Conservation (phyloP, 257 asterid species). For the Nicotiana sylvestris region DNA sequence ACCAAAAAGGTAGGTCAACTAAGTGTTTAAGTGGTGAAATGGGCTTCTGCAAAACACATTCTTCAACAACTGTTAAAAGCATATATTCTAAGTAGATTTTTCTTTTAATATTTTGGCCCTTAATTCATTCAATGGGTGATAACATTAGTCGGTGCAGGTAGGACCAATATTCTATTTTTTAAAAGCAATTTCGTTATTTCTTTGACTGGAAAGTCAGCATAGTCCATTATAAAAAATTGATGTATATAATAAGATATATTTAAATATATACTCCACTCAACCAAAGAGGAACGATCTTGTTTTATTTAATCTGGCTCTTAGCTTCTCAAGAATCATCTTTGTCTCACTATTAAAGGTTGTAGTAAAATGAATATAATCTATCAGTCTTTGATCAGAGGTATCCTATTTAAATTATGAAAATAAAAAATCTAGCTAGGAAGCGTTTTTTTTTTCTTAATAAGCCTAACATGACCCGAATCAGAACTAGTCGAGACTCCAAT, state of each 20-base stretch:
- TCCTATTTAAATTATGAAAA: no score
- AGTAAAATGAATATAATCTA: fast-evolving
- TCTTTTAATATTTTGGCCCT: background rate
- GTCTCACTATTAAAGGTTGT: no score
- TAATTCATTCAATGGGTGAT: constrained; percentile 6
- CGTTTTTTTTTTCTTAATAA: no score
- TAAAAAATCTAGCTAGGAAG: no score
- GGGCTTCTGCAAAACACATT: background rate
- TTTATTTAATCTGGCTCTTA: no score
- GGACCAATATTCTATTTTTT: background rate
- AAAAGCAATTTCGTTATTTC: background rate
- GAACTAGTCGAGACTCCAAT: no score
- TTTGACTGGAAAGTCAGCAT: background rate
- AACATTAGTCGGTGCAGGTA: constrained; percentile 1
- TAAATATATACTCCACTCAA: background rate
- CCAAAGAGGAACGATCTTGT: no score
- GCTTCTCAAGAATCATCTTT: no score
- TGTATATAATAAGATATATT: background rate
- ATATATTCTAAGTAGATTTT: background rate
- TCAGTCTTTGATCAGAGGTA: no score
- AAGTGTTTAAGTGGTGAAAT: background rate
- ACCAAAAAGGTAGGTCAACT: background rate
- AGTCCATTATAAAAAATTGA: background rate
- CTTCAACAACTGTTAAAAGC: background rate
- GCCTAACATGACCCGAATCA: no score